Evolutionary conservation across 2,329 filamentous ascomycete genomes (phyloP), one percentile per base, ranked within the genome.

Genomic region (Juglanconis oblonga): DNA sequence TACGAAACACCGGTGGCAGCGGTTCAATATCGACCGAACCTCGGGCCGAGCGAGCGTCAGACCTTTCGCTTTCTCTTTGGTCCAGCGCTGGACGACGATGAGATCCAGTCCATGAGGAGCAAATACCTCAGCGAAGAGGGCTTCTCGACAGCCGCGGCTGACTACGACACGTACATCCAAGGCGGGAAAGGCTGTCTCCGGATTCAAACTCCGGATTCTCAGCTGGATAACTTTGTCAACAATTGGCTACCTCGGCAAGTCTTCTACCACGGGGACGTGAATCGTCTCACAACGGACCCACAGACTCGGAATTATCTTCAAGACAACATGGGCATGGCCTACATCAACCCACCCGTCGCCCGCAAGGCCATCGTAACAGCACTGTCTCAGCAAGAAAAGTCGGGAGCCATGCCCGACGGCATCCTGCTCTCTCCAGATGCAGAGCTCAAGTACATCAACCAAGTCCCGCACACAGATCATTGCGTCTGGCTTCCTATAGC

Each of bases 251-350:
- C 82, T 13, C 80, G 82, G 7, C 82, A 85, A 65, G 75, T 81
- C 14, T 84, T 80, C 73, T 85, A 85, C 68, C 82, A 85, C 65
- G 82, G 82, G 55, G 81, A 84, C 63, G 81, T 84, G 45, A 85
- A 85, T 67, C 80, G 82, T 10, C 71, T 85, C 38, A 83, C 81
- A 0, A 84, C 82, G 0, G 82, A 85, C 66, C 82, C 82, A 24
- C 82, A 85, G 67, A 85, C 82, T 7, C 78, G 82, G 48, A 85
- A 85, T 66, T 85, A 84, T 65, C 70, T 85, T 3, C 82, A 85
- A 66, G 82, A 85, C 69, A 84, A 83, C 68, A 84, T 85, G 82
- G 82, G 82, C 58, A 85, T 85, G 82, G 78, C 77, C 52, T 85
- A 78, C 69, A 81, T 85, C 71, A 77, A 78, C 61, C 81, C 82